These are phyloP conservation scores for Penicillium waksmanii DNA, from an alignment of 495 filamentous ascomycete genomes.

Conservation along the genomic window DNA sequence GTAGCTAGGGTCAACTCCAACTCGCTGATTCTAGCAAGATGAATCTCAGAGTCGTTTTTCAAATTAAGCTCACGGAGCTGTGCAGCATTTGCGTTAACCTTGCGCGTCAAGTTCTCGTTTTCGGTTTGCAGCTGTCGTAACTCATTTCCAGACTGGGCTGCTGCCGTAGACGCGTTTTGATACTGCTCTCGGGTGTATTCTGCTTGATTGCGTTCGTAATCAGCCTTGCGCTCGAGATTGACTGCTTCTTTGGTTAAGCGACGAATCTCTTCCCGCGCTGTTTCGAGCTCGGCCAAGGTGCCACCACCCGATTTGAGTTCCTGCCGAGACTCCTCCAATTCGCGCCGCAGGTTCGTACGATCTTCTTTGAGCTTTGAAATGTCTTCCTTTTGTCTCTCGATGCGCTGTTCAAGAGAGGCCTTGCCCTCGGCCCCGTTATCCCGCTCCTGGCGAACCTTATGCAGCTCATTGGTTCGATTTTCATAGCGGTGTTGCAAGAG, in stretches of 20 bases:
- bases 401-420: slow-evolving; percentile 32
- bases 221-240: slow-evolving; percentile 50
- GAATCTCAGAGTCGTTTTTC: slow-evolving; percentile 39
- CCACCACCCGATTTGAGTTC: slow-evolving; percentile 54
- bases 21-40: slow-evolving; percentile 50
- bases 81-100: slow-evolving; percentile 54
- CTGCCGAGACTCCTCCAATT: slow-evolving; percentile 52
- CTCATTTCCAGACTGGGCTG: slow-evolving; percentile 54
- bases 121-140: slow-evolving; percentile 49
- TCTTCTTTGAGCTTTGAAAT: slow-evolving; percentile 52
- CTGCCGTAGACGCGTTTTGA: slow-evolving; percentile 61
- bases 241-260: slow-evolving; percentile 45
- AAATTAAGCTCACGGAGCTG: slow-evolving; percentile 56
- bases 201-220: slow-evolving; percentile 53
- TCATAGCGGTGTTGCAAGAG: slow-evolving; percentile 51
- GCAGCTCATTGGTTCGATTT: slow-evolving; percentile 39
- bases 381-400: slow-evolving; percentile 48
- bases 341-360: slow-evolving; percentile 47
- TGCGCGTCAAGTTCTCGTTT: slow-evolving; percentile 52
- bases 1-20: slow-evolving; percentile 45
- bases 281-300: slow-evolving; percentile 52
- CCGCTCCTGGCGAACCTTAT: slow-evolving; percentile 43
- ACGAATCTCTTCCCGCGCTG: slow-evolving; percentile 47
- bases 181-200: slow-evolving; percentile 68
- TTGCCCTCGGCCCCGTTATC: slow-evolving; percentile 31